Percentiles rank a stretch among this genome's conserved stretches.
Conservation (phyloP, 805 yeast species). For the Starmerella sp. region DNA sequence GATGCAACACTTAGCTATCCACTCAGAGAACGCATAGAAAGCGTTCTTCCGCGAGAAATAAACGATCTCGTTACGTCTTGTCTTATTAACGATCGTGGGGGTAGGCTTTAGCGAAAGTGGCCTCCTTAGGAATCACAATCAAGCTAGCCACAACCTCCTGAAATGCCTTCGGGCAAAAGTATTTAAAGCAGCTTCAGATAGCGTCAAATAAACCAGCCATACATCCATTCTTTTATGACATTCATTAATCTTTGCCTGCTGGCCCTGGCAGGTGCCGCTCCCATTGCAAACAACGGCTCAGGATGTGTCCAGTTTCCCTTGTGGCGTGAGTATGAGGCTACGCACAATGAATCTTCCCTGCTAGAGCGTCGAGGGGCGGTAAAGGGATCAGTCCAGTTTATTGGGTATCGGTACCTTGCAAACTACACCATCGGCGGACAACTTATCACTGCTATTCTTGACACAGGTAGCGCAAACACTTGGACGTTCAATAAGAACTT, state of each 20-base stretch:
- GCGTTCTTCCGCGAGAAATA: too few relatives aligned
- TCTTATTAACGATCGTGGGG: neutral
- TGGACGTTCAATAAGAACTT: conserved; percentile 38
- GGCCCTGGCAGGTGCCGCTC: neutral
- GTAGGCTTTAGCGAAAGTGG: neutral
- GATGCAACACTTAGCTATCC: too few relatives aligned
- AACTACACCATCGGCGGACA: conserved; percentile 38
- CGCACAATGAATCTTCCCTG: neutral
- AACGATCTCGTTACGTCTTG: neutral
- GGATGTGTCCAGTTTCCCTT: neutral
- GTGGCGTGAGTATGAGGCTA: neutral
- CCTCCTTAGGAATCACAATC: neutral
- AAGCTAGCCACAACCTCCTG: neutral
- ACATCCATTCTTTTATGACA: neutral
- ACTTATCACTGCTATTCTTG: conserved; percentile 38
- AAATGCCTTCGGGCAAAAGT: neutral
- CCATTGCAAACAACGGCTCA: neutral
- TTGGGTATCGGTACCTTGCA: neutral
- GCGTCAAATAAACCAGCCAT: too few relatives aligned
- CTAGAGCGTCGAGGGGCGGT: neutral
- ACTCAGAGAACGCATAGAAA: too few relatives aligned
- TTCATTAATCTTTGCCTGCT: neutral
- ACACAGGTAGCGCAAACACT: conserved; percentile 61
- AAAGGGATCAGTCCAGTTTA: neutral
- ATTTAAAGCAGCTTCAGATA: too few relatives aligned